Evolutionary conservation across 2,329 filamentous ascomycete species (phyloP).

Genomic region (Aspergillus chevalieri): DNA sequence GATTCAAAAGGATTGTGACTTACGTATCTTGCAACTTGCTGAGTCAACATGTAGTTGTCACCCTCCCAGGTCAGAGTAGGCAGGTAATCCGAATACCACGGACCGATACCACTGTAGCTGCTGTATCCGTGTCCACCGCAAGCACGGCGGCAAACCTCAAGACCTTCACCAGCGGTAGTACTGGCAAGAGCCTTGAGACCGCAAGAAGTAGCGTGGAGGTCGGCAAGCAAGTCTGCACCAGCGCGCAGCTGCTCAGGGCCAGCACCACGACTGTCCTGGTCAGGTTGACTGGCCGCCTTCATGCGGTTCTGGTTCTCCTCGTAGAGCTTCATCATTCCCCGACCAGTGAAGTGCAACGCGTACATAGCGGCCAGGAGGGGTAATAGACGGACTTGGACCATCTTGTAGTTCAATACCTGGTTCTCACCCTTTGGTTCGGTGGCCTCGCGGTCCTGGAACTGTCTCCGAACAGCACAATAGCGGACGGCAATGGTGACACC

Average conservation of each 20-base stretch:
- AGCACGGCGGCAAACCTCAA: slow-evolving; percentile 67
- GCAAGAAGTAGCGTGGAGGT: slow-evolving; percentile 70
- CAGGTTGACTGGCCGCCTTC: slow-evolving; percentile 42
- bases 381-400: slow-evolving; percentile 68
- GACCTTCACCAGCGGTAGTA: slow-evolving; percentile 65
- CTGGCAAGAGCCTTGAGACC: slow-evolving; percentile 68
- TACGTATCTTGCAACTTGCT: slow-evolving; percentile 69
- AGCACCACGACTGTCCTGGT: slow-evolving; percentile 48
- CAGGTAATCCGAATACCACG: slow-evolving; percentile 69
- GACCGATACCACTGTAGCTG: slow-evolving; percentile 68
- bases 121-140: slow-evolving; percentile 74
- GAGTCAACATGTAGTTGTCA: slow-evolving; percentile 77
- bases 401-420: slow-evolving; percentile 73
- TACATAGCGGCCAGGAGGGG: slow-evolving; percentile 68
- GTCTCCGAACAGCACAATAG: slow-evolving; percentile 67
- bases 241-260: slow-evolving; percentile 63
- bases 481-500: slow-evolving; percentile 73
- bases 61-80: slow-evolving; percentile 69
- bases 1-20: slow-evolving; percentile 16
- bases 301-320: slow-evolving; percentile 66
- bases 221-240: slow-evolving; percentile 63
- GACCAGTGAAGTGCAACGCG: slow-evolving; percentile 72
- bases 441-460: slow-evolving; percentile 70
- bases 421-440: slow-evolving; percentile 58
- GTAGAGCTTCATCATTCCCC: slow-evolving; percentile 69